phyloP scores from a whole-genome alignment of 2,329 filamentous ascomycete species.

The Exophiala mesophila region DNA sequence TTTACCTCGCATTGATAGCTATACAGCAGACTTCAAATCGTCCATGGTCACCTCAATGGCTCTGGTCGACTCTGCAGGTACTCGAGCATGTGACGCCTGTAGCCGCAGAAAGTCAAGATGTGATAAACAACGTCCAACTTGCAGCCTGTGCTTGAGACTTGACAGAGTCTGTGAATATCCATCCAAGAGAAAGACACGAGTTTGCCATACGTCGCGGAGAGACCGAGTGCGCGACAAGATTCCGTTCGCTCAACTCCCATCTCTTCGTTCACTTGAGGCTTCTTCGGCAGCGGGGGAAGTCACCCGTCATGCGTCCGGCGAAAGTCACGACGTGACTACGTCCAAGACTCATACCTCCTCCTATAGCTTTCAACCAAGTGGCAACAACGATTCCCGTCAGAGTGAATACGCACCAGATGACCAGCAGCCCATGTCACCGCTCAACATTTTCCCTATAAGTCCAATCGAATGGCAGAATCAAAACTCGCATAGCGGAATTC shows the following conservation, averaged over 20 bases:
- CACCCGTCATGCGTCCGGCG: background rate
- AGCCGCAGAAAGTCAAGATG: conserved; percentile 20
- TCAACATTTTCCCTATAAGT: background rate
- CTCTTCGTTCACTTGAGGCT: conserved; percentile 13
- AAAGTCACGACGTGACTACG: background rate
- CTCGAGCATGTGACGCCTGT: conserved; percentile 3
- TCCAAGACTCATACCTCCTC: background rate
- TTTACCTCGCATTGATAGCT: no score
- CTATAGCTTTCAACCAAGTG: no score
- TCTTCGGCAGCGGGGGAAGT: conserved; percentile 7
- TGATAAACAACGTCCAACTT: conserved; percentile 15
- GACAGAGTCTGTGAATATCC: conserved; percentile 15
- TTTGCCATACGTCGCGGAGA: conserved; percentile 9
- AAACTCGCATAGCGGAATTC: background rate
- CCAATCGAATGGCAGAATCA: background rate
- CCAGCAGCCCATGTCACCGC: background rate
- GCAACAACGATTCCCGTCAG: background rate
- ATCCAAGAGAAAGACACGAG: conserved; percentile 12
- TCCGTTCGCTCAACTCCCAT: conserved; percentile 6
- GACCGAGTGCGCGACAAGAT: conserved; percentile 14
- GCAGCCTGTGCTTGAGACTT: conserved; percentile 14
- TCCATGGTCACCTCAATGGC: no score
- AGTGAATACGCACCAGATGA: background rate
- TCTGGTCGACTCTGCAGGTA: no score
- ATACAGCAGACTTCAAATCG: no score